Evolutionary conservation across 73 alveolate species (phyloP).

Genomic region (Breviolum minutum): DNA sequence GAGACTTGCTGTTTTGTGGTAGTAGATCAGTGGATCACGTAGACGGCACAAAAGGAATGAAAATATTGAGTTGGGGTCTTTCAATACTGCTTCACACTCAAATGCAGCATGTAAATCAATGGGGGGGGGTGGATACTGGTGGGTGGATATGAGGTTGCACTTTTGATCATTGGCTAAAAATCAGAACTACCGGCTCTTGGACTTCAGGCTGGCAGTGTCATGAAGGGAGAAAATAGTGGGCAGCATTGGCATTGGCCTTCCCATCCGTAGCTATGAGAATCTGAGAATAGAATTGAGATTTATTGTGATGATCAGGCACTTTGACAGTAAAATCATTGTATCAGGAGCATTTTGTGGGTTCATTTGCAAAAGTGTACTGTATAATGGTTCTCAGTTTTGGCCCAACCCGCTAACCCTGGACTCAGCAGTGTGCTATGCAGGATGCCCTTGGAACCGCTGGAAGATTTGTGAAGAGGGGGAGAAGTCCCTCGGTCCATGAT

Average conservation of each 20-base stretch:
- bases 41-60: not conserved
- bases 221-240: not conserved
- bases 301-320: not conserved
- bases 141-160: constrained; percentile 3
- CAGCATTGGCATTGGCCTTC: not conserved
- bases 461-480: not conserved
- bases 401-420: not conserved
- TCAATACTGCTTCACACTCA: not conserved
- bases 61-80: not conserved
- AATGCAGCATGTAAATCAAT: not conserved
- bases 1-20: too few species aligned
- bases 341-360: too few species aligned
- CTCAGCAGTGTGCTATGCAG: not conserved
- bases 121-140: too few species aligned
- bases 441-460: constrained; percentile 44
- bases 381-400: not conserved
- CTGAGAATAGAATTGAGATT: not conserved
- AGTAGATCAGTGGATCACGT: not conserved
- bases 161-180: constrained; percentile 7
- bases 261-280: not conserved
- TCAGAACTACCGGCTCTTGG: not conserved
- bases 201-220: not conserved
- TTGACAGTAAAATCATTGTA: not conserved
- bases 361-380: not conserved
- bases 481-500: not conserved